Conservation (phyloP, 2,329 filamentous ascomycete species). For the Claviceps paspali region DNA sequence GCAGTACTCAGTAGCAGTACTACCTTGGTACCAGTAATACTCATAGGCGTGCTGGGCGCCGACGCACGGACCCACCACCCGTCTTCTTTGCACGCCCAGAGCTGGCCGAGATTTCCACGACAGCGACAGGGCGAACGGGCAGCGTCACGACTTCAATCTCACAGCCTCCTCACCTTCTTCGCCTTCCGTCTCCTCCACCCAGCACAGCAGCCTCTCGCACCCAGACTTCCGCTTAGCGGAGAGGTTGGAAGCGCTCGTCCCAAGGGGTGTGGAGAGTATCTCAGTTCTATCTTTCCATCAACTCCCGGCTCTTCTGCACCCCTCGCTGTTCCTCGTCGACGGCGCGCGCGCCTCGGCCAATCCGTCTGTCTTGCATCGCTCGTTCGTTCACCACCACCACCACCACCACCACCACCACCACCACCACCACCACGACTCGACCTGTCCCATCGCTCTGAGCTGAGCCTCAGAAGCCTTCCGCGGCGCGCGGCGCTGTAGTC, state of each 20-base stretch:
- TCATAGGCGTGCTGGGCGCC: too few species aligned
- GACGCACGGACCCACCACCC: conserved; percentile 9
- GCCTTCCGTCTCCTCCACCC: conserved; percentile 2
- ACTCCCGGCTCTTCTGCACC: conserved; percentile 6
- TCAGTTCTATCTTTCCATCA: conserved; percentile 1
- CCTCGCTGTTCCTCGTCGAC: conserved; percentile 3
- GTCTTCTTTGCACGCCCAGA: not conserved
- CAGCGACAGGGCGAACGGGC: conserved; percentile 4
- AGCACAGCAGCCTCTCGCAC: too few species aligned
- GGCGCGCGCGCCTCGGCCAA: not conserved
- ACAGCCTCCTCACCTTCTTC: conserved; percentile 5
- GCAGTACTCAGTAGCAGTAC: too few species aligned
- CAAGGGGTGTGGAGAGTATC: conserved; percentile 8
- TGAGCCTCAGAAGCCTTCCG: too few species aligned
- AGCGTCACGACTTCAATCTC: too few species aligned
- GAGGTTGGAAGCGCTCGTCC: conserved; percentile 8
- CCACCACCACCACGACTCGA: not conserved
- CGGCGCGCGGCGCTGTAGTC: too few species aligned
- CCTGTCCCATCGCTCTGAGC: not conserved
- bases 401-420: not conserved
- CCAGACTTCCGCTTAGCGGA: conserved; percentile 5
- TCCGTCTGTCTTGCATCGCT: not conserved
- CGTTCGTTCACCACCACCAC: not conserved
- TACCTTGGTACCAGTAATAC: too few species aligned
- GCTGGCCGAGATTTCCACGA: conserved; percentile 8